Percentiles rank a stretch among this genome's conserved stretches.
phyloP scores from a whole-genome alignment of 805 yeast species.

The Ogataea angusta region DNA sequence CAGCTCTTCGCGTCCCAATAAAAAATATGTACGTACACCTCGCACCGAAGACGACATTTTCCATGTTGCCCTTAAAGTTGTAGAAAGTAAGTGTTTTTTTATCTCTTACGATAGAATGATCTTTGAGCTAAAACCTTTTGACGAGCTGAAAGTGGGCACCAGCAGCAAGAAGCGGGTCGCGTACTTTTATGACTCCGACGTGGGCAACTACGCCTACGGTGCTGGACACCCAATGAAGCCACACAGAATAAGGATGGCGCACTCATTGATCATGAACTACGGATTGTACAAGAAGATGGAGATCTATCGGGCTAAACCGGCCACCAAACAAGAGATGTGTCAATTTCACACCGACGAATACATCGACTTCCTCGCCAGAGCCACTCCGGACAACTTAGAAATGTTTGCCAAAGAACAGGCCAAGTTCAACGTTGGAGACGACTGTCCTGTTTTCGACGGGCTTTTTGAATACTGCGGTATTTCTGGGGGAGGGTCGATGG shows the following conservation, averaged over 20 bases:
- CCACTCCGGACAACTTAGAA: conserved; percentile 88
- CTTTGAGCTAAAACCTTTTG: conserved; percentile 57
- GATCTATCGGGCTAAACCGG: conserved; percentile 94
- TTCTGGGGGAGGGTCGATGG: conserved; percentile 86
- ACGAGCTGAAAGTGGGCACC: conserved; percentile 54
- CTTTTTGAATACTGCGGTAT: conserved; percentile 72
- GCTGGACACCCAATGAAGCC: conserved; percentile 99
- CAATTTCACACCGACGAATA: conserved; percentile 98
- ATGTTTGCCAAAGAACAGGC: conserved; percentile 83
- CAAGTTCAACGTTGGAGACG: conserved; percentile 95
- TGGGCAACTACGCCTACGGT: conserved; percentile 96
- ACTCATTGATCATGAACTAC: conserved; percentile 93
- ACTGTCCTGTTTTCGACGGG: conserved; percentile 82
- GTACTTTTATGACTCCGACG: conserved; percentile 84
- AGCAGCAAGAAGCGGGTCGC: conserved; percentile 61
- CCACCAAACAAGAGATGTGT: conserved; percentile 96
- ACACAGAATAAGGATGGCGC: conserved; percentile 98
- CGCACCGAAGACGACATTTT: conserved; percentile 1
- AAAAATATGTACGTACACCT: not conserved
- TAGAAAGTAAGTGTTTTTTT: conserved; percentile 3
- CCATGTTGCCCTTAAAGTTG: conserved; percentile 5
- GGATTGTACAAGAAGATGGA: conserved; percentile 97
- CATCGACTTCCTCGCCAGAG: conserved; percentile 85
- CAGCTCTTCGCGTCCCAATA: not conserved
- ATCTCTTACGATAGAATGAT: conserved; percentile 32